These are phyloP conservation scores for Craspedostauros australis DNA, from an alignment of 108 stramenopile genomes.

Conservation along the genomic window DNA sequence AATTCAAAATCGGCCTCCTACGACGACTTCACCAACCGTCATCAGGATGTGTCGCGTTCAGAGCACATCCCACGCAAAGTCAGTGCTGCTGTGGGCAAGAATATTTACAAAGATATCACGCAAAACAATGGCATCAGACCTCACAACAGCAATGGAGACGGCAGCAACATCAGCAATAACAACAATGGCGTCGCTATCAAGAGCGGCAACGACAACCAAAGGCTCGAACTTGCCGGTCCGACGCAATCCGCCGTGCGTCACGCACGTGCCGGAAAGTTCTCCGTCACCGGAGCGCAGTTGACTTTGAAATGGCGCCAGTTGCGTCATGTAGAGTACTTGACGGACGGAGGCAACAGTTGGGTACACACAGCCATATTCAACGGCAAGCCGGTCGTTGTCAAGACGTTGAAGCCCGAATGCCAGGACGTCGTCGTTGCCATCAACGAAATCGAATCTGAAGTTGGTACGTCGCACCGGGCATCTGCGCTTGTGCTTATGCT, in stretches of 20 bases:
- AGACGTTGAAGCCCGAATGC: slow-evolving; percentile 87
- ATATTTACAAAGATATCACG: no score
- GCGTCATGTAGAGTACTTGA: slow-evolving; percentile 85
- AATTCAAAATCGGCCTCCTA: no score
- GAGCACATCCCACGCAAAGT: no score
- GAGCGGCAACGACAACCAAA: neutral
- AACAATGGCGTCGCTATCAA: neutral
- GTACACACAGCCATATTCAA: slow-evolving; percentile 84
- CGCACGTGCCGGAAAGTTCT: slow-evolving; percentile 29
- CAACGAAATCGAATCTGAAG: slow-evolving; percentile 86
- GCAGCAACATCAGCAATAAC: neutral
- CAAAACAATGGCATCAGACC: neutral
- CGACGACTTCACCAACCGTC: no score
- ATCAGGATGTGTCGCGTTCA: no score
- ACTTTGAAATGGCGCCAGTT: slow-evolving; percentile 78
- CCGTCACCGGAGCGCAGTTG: slow-evolving; percentile 69
- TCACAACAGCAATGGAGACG: neutral
- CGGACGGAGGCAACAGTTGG: slow-evolving; percentile 90
- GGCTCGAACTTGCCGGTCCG: slow-evolving; percentile 9
- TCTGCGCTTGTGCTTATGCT: neutral
- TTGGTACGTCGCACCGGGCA: slow-evolving; percentile 24
- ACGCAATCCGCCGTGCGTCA: slow-evolving; percentile 10
- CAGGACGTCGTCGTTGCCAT: slow-evolving; percentile 84
- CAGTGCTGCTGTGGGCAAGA: no score
- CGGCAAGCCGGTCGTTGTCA: slow-evolving; percentile 77